Conservation (phyloP, 2,329 filamentous ascomycete species). For the Teratosphaeria zuluensis region DNA sequence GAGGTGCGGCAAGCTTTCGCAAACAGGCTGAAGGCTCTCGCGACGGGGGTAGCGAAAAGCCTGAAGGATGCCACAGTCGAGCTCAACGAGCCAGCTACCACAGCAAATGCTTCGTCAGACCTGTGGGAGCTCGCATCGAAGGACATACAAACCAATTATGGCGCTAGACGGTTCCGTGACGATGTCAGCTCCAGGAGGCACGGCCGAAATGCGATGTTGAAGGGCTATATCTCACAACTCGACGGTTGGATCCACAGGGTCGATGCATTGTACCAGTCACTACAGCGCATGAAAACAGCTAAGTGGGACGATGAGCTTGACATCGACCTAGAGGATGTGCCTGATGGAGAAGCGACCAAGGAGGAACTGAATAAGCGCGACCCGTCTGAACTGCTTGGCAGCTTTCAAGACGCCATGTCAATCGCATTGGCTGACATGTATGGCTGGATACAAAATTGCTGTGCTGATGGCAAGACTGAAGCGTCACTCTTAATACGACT, state of each 20-base stretch:
- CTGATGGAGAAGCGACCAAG: constrained; percentile 49
- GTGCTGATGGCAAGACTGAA: neutral
- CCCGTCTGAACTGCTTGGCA: constrained; percentile 45
- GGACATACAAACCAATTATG: constrained; percentile 16
- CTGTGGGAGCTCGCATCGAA: constrained; percentile 19
- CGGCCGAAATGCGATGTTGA: constrained; percentile 60
- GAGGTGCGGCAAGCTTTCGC: constrained; percentile 11
- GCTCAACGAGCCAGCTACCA: neutral
- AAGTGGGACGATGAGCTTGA: constrained; percentile 62
- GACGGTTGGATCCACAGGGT: constrained; percentile 65
- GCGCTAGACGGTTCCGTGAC: constrained; percentile 52
- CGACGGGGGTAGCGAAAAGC: neutral
- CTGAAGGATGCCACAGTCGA: neutral
- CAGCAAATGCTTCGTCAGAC: neutral
- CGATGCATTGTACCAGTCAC: constrained; percentile 53
- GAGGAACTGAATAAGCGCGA: constrained; percentile 63
- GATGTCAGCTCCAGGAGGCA: constrained; percentile 60
- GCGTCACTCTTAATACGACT: constrained; percentile 57
- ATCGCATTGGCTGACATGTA: constrained; percentile 11
- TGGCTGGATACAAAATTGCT: neutral
- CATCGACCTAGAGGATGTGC: constrained; percentile 64
- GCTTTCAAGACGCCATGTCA: constrained; percentile 10
- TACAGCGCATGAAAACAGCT: constrained; percentile 56
- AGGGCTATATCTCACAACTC: constrained; percentile 53
- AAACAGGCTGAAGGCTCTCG: neutral